Base-by-base conservation (phyloP, 2,329 filamentous ascomycete species). In the Hymenoscyphus infarciens region DNA sequence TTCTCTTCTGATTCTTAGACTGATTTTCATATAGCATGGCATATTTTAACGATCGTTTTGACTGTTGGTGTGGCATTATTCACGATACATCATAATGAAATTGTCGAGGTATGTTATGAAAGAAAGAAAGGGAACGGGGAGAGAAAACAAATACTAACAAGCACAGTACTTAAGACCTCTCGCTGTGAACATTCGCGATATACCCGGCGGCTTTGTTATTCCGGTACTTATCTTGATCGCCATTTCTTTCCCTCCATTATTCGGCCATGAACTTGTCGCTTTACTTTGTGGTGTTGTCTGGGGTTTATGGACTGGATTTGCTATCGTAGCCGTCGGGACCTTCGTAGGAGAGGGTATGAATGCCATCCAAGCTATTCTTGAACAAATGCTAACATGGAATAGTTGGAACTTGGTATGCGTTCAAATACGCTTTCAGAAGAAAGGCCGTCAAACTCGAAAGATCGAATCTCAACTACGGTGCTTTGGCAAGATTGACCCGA, bases 191-290 rank as follows among this genome's bases (percentile, higher is more conserved):
- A 74, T 78, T 13, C 72, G 75, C 35, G 73, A 76, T 16, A 65
- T 77, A 1, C 75, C 76, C 1, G 76, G 72, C 13, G 77, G 77
- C 6, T 78, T 74, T 69, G 52, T 79, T 6, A 78, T 78, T 53
- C 76, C 76, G 5, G 74, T 79, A 45, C 70, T 69, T 31, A 74
- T 79, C 22, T 67, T 79, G 31, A 71, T 79, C 56, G 53, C 75
- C 39, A 75, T 79, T 42, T 78, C 77, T 2, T 77, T 79, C 59
- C 77, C 77, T 3, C 77, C 77, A 1, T 68, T 79, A 13, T 78
- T 79, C 59, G 77, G 77, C 16, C 77, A 79, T 62, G 77, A 79
- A 62, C 69, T 79, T 49, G 67, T 79, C 53, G 76, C 74, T n/a
- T 67, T 79, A 19, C 64, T 79, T n/a, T 76, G 74, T 58, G 77